phyloP scores from a whole-genome alignment of 768 basidiomycete species.

The Goffeauzyma gilvescens region DNA sequence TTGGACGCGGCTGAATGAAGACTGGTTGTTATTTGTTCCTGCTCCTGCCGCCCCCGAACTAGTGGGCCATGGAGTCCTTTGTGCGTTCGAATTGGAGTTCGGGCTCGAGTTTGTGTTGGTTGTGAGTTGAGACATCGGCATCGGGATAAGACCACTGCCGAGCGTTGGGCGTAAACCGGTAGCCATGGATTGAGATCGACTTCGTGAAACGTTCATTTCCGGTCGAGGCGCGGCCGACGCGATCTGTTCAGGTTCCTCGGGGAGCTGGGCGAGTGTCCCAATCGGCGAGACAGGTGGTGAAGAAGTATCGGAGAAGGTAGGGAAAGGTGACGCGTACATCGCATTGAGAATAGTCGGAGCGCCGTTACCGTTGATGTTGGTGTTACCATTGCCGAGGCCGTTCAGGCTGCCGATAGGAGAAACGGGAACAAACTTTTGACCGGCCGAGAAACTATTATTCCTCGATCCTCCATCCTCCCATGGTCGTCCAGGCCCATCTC shows the following conservation, averaged over 20 bases:
- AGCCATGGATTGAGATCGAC: conserved; percentile 24
- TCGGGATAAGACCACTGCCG: conserved; percentile 14
- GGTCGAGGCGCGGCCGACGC: conserved; percentile 14
- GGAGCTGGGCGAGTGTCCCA: conserved; percentile 3
- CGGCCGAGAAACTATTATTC: conserved; percentile 25
- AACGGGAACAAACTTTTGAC: conserved; percentile 16
- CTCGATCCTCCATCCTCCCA: conserved; percentile 20
- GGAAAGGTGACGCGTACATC: conserved; percentile 18
- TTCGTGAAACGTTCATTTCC: conserved; percentile 19
- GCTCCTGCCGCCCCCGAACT: conserved; percentile 2
- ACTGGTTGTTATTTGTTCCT: conserved; percentile 11
- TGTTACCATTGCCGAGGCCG: not conserved
- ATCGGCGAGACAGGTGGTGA: conserved; percentile 20
- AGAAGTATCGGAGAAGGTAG: conserved; percentile 27
- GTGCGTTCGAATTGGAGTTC: conserved; percentile 14
- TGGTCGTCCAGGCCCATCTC: not conserved
- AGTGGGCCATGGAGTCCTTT: conserved; percentile 8
- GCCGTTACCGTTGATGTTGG: not conserved
- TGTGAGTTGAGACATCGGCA: conserved; percentile 22
- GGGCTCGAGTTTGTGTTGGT: not conserved
- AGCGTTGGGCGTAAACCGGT: conserved; percentile 18
- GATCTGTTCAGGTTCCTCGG: too few species aligned
- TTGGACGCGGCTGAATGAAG: not conserved
- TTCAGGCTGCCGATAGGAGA: not conserved
- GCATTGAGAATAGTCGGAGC: not conserved